A percentile compares a stretch with the other conserved stretches of the same genome.
Evolutionary conservation across 352 stramenopile species (phyloP).

Genomic region (Phytophthora sansomeana): DNA sequence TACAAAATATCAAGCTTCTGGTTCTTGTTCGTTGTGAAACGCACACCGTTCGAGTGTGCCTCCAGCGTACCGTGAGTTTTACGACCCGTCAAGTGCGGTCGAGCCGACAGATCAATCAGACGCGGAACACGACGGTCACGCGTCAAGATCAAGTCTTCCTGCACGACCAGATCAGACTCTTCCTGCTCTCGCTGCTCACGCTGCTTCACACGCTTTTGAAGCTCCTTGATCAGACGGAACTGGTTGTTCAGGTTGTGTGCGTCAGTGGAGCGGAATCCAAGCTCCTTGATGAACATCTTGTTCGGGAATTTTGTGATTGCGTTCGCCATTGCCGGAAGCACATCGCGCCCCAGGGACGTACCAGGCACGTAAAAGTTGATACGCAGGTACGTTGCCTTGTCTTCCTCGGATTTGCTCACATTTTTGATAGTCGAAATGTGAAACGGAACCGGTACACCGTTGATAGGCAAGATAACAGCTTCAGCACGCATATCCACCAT

Average conservation of each 20-base stretch:
- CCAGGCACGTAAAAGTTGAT: conserved; percentile 99
- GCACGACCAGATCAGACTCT: conserved; percentile 96
- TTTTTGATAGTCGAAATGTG: conserved; percentile 99
- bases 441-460: conserved; percentile 98
- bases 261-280: conserved; percentile 98
- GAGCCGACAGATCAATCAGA: conserved; percentile 97
- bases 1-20: conserved; percentile 99
- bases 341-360: conserved; percentile 84
- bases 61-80: conserved; percentile 98
- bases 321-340: conserved; percentile 88
- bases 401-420: conserved; percentile 98
- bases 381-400: conserved; percentile 97
- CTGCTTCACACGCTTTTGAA: conserved; percentile 98
- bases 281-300: conserved; percentile 99
- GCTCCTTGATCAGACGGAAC: conserved; percentile 97
- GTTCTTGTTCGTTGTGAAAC: conserved; percentile 97
- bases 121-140: conserved; percentile 93
- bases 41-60: conserved; percentile 98
- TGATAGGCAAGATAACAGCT: conserved; percentile 98
- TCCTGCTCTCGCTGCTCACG: conserved; percentile 89
- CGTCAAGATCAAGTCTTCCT: conserved; percentile 93
- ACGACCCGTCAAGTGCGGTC: conserved; percentile 94
- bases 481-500: conserved; percentile 99
- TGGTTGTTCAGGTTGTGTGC: conserved; percentile 98
- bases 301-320: conserved; percentile 90